Evolutionary conservation across 495 filamentous ascomycete genomes (phyloP).

Genomic region (Achaetomiella virescens): DNA sequence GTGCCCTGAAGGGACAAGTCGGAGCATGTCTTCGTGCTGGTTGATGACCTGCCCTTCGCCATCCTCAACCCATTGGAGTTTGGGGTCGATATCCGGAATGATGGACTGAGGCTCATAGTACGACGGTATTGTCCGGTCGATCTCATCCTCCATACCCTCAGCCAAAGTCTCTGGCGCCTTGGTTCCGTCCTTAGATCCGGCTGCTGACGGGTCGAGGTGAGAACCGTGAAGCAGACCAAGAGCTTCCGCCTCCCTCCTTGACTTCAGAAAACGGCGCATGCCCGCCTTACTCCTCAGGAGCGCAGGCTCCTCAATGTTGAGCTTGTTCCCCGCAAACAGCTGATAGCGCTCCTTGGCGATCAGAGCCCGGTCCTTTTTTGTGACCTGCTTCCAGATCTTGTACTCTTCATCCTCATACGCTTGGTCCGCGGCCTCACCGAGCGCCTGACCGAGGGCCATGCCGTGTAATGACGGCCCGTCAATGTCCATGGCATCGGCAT

Average conservation of each 20-base stretch:
- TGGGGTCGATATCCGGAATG: slow-evolving; percentile 74
- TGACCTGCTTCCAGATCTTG: slow-evolving; percentile 98
- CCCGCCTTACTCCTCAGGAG: slow-evolving; percentile 64
- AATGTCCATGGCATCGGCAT: slow-evolving; percentile 75
- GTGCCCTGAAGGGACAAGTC: slow-evolving; percentile 61
- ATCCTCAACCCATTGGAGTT: slow-evolving; percentile 81
- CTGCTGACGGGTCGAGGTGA: slow-evolving; percentile 43
- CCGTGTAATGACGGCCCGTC: slow-evolving; percentile 64
- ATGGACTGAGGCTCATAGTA: slow-evolving; percentile 86
- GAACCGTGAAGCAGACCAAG: slow-evolving; percentile 31
- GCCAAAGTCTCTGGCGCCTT: slow-evolving; percentile 66
- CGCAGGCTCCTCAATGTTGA: slow-evolving; percentile 84
- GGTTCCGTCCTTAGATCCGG: slow-evolving; percentile 32
- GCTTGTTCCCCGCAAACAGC: slow-evolving; percentile 73
- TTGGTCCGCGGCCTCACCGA: slow-evolving; percentile 48
- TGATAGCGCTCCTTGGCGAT: slow-evolving; percentile 74
- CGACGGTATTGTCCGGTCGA: slow-evolving; percentile 73
- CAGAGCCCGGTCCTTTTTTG: slow-evolving; percentile 89
- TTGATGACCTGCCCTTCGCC: slow-evolving; percentile 78
- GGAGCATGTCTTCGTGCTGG: slow-evolving; percentile 72
- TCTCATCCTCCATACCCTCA: slow-evolving; percentile 84
- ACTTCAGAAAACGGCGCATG: slow-evolving; percentile 68
- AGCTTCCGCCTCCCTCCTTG: slow-evolving; percentile 56
- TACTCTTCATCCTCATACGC: slow-evolving; percentile 75
- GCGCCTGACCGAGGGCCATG: slow-evolving; percentile 47